Evolutionary conservation across 306 rosid species (phyloP).

Genomic region (Gleditsia sinensis): DNA sequence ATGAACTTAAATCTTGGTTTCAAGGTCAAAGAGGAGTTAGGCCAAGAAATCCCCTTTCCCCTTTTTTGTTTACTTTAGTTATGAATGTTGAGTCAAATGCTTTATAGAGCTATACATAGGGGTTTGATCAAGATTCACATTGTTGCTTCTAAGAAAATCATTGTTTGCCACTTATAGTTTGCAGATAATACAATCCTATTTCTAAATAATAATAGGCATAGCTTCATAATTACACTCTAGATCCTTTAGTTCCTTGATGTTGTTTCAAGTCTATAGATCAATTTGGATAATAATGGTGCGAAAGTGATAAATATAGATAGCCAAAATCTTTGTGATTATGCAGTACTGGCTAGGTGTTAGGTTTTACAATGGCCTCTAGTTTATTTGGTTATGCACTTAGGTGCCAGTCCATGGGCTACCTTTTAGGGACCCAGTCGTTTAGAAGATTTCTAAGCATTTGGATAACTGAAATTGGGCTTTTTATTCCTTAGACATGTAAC

Average conservation of each 20-base stretch:
- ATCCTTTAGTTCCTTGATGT: background rate
- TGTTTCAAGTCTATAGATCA: background rate
- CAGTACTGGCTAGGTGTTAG: background rate
- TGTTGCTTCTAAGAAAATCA: too few species aligned
- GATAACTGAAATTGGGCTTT: background rate
- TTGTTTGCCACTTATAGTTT: too few species aligned
- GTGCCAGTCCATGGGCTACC: background rate
- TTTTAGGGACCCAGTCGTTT: background rate
- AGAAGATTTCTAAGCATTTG: background rate
- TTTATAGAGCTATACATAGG: background rate
- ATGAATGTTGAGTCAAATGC: background rate
- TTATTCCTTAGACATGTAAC: background rate
- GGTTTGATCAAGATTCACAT: background rate
- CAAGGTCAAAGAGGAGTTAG: background rate
- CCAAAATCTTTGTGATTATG: too few species aligned
- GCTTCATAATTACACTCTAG: background rate
- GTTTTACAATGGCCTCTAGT: background rate
- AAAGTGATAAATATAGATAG: background rate
- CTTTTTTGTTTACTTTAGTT: background rate
- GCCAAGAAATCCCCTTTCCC: background rate
- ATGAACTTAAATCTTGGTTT: background rate
- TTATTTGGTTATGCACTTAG: too few species aligned
- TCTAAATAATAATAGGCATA: background rate
- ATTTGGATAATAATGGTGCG: background rate
- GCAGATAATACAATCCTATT: too few species aligned